These are phyloP conservation scores for Rhodotorula sp. DNA, from an alignment of 1,284 basidiomycete genomes.

Conservation along the genomic window DNA sequence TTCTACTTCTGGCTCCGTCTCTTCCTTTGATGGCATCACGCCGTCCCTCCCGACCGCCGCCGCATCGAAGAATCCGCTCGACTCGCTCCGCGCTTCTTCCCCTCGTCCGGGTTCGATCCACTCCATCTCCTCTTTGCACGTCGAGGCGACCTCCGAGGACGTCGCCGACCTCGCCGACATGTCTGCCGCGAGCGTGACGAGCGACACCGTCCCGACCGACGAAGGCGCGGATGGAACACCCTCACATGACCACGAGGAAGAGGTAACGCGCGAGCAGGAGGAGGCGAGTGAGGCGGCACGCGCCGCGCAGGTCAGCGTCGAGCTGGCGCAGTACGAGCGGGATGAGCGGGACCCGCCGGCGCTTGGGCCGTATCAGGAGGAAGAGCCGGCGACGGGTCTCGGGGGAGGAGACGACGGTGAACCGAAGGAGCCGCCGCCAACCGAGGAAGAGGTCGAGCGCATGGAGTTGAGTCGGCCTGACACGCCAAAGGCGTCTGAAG, in stretches of 20 bases:
- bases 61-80: slow-evolving; percentile 20
- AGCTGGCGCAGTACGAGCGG: slow-evolving; percentile 30
- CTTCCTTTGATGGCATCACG: neutral
- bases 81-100: slow-evolving; percentile 6
- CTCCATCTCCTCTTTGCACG: slow-evolving; percentile 34
- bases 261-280: neutral
- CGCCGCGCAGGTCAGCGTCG: slow-evolving; percentile 8
- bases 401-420: slow-evolving; percentile 5
- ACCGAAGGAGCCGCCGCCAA: slow-evolving; percentile 7
- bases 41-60: neutral
- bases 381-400: neutral
- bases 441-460: neutral
- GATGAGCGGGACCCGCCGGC: slow-evolving; percentile 27
- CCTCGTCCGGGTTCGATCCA: slow-evolving; percentile 17
- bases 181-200: neutral
- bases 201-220: neutral
- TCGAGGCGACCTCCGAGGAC: slow-evolving; percentile 30
- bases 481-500: neutral
- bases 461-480: neutral
- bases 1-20: neutral
- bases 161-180: slow-evolving; percentile 13
- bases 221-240: neutral
- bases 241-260: neutral
- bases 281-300: slow-evolving; percentile 19
- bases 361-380: slow-evolving; percentile 7